Percentiles rank a stretch among this genome's conserved stretches.
phyloP scores from a whole-genome alignment of 192 early-diverging fungal species.

The Geranomyces michiganensis region DNA sequence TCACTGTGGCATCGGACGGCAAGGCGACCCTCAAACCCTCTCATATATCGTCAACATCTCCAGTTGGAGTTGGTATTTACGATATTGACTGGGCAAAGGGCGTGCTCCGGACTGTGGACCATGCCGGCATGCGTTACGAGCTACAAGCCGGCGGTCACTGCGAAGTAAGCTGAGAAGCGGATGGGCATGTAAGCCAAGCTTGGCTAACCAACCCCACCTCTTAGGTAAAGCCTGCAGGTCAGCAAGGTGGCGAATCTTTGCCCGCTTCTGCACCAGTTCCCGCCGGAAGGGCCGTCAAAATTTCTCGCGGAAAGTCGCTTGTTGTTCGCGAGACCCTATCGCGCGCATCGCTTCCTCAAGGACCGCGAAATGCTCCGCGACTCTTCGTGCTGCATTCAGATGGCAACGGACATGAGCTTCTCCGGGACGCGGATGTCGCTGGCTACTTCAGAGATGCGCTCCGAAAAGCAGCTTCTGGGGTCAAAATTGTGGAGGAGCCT shows the following conservation, averaged over 20 bases:
- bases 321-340: neutral
- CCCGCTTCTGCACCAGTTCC: no score
- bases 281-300: neutral
- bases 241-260: neutral
- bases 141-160: slow-evolving; percentile 7
- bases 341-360: neutral
- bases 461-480: slow-evolving; percentile 21
- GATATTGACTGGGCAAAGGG: slow-evolving; percentile 42
- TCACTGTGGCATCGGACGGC: neutral
- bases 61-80: slow-evolving; percentile 2
- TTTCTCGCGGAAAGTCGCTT: neutral
- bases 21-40: slow-evolving; percentile 1
- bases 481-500: slow-evolving; percentile 39
- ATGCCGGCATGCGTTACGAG: slow-evolving; percentile 15
- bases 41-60: neutral
- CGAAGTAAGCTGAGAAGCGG: neutral
- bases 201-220: no score
- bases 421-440: slow-evolving; percentile 44
- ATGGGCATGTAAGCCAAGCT: no score
- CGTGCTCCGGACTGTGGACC: slow-evolving; percentile 25
- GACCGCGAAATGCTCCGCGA: slow-evolving; percentile 31
- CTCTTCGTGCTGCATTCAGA: slow-evolving; percentile 41
- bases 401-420: slow-evolving; percentile 38
- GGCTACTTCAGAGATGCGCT: slow-evolving; percentile 33
- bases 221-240: neutral